Percentiles rank a stretch among this genome's conserved stretches.
phyloP scores from a whole-genome alignment of 495 filamentous ascomycete species.

The Staphylotrichum longicolle region DNA sequence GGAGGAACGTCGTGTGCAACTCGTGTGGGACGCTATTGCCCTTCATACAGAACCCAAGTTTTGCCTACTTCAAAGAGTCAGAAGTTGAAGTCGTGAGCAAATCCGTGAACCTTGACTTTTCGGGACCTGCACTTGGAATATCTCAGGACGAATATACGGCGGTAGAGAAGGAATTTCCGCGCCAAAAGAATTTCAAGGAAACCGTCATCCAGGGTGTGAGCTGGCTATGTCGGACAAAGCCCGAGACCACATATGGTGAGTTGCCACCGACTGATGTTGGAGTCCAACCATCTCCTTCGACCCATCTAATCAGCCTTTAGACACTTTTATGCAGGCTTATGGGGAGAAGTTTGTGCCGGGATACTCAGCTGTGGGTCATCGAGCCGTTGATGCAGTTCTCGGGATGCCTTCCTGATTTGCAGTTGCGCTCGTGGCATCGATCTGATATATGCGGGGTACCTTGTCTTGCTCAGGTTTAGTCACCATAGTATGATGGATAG shows the following conservation, averaged over 20 bases:
- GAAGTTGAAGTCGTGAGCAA: background rate
- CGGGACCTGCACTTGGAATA: background rate
- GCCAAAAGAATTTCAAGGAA: background rate
- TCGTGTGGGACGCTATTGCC: conserved; percentile 6
- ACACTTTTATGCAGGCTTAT: background rate
- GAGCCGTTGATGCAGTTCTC: background rate
- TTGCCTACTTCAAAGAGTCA: background rate
- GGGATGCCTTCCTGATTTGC: too few species aligned
- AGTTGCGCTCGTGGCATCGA: too few species aligned
- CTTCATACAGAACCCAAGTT: background rate
- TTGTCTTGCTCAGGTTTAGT: too few species aligned
- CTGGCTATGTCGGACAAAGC: background rate
- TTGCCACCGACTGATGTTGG: background rate
- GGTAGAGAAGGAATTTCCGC: background rate
- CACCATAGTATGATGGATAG: background rate
- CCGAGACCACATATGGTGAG: background rate
- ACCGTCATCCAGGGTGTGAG: background rate
- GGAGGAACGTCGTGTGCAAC: conserved; percentile 1
- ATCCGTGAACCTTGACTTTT: background rate
- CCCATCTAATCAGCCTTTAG: background rate
- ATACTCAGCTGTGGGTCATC: conserved; percentile 1
- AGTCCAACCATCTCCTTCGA: background rate
- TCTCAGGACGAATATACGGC: background rate
- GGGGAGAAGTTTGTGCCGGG: background rate
- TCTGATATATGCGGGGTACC: too few species aligned